A percentile compares a stretch with the other conserved stretches of the same genome.
Conservation (phyloP, 140 eudicot species). For the Stevia rebaudiana region DNA sequence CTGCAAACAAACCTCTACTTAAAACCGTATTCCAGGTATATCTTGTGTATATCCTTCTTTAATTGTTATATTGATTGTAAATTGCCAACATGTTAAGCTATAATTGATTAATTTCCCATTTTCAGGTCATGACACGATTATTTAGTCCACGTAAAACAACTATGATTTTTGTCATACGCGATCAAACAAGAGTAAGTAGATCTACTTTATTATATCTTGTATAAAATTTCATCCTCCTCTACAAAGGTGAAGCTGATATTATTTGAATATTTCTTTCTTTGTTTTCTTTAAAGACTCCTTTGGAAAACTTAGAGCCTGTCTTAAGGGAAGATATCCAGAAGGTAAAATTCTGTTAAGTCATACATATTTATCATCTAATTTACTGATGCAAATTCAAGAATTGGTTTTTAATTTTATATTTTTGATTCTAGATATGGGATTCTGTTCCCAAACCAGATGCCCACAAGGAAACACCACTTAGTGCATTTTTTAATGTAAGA, state of each 20-base stretch:
- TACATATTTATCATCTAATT: background rate
- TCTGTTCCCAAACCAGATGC: conserved; percentile 88
- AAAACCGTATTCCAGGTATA: conserved; percentile 89
- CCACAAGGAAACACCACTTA: conserved; percentile 76
- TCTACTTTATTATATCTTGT: conserved; percentile 5
- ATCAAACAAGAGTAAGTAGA: conserved; percentile 72
- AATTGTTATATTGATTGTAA: background rate
- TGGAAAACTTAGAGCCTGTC: conserved; percentile 85
- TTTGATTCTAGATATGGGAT: conserved; percentile 73
- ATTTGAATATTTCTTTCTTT: background rate
- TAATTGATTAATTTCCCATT: conserved; percentile 8
- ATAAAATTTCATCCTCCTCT: conserved; percentile 5
- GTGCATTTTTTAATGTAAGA: conserved; percentile 89
- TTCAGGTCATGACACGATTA: conserved; percentile 86
- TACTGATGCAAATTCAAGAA: background rate
- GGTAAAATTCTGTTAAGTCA: conserved; percentile 35
- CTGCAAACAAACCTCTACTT: conserved; percentile 83
- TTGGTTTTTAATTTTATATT: background rate
- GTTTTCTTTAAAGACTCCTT: conserved; percentile 52
- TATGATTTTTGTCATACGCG: conserved; percentile 84
- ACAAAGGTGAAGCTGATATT: background rate
- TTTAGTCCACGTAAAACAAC: conserved; percentile 96
- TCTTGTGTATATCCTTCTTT: conserved; percentile 10
- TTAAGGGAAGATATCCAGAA: conserved; percentile 86
- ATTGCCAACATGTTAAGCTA: conserved; percentile 15